Conservation (phyloP, 2,329 filamentous ascomycete species). For the Chaetomium sp. region DNA sequence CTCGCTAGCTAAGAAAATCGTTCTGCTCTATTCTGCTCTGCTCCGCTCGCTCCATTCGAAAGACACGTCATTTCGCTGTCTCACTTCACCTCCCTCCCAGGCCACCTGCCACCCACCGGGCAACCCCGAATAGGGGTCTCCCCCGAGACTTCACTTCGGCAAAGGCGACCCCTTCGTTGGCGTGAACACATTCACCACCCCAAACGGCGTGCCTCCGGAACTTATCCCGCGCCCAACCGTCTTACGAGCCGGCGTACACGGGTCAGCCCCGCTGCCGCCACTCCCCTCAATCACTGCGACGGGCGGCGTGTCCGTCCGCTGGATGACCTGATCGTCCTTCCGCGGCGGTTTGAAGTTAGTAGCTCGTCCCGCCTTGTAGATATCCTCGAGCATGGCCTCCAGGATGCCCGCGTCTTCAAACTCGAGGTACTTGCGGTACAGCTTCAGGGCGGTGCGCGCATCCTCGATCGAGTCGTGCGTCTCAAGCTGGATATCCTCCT, state of each 20-base stretch:
- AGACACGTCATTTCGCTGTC: neutral
- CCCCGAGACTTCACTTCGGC: slow-evolving; percentile 10
- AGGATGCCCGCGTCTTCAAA: slow-evolving; percentile 84
- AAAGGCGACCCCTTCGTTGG: slow-evolving; percentile 24
- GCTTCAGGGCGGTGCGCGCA: slow-evolving; percentile 82
- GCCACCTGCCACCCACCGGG: neutral
- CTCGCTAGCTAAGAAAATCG: neutral
- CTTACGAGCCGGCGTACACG: slow-evolving; percentile 31
- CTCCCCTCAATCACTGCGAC: slow-evolving; percentile 37
- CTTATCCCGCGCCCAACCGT: slow-evolving; percentile 15
- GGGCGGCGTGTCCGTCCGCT: slow-evolving; percentile 59
- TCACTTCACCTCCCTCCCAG: neutral
- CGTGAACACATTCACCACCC: slow-evolving; percentile 23
- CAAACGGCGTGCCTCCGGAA: slow-evolving; percentile 19
- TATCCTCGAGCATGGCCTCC: slow-evolving; percentile 80
- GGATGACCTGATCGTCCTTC: slow-evolving; percentile 48
- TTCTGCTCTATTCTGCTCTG: neutral
- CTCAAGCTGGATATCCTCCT: slow-evolving; percentile 90
- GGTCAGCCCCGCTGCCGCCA: slow-evolving; percentile 36
- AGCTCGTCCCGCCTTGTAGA: slow-evolving; percentile 62
- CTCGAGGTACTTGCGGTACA: slow-evolving; percentile 88
- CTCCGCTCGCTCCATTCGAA: neutral
- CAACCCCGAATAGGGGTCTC: neutral
- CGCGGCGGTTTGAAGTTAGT: slow-evolving; percentile 56
- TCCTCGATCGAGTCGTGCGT: slow-evolving; percentile 97